Evolutionary conservation across 2,329 filamentous ascomycete species (phyloP), one percentile per base, ranked within the genome.

Genomic region (Epichloe bromicola): DNA sequence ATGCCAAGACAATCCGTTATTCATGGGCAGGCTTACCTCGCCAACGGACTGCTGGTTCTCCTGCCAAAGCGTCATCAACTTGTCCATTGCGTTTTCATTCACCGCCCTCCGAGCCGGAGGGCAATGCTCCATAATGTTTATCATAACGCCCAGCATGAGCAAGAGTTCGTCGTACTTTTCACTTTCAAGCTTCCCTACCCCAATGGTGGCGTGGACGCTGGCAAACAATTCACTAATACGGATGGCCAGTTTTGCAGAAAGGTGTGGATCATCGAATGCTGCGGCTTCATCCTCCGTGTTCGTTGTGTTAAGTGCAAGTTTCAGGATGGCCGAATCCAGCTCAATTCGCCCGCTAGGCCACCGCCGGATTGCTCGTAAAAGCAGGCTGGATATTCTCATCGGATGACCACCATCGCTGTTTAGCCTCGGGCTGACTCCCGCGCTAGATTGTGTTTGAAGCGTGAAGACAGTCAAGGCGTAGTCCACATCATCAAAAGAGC

Each of bases 91-190:
- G 60, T 56, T 56, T 10, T 55, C 56, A 1, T 59, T 58, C 3
- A 69, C 53, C 5, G 63, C 64, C 17, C 68, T 64, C 49, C 83
- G 74, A 12, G 85, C 83, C 20, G 73, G 65, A 15, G 80, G 72
- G 60, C 82, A 88, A 61, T 88, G 83, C 63, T 95, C 89, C 8
- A 87, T 79, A 50, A 96, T 78, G 60, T 96, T 96, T 65, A 95
- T 95, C 67, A 91, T 78, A 20, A 88, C 80, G 0, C 88, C 90
- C 39, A 95, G 71, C 49, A 86, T 78, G 41, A 96, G 74, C 46
- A 95, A 78, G 14, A 95, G 74, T 46, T 80, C 76, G 57, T 95
- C 85, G 49, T 90, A 69, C 1, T 74, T 67, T 20, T 71, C 70
- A 2, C 70, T 66, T 11, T 72, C 64, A 49, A 79, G 72, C n/a